A percentile compares a stretch with the other conserved stretches of the same genome.
phyloP scores from a whole-genome alignment of 129 eudicot species.

The Glebionis coronaria region DNA sequence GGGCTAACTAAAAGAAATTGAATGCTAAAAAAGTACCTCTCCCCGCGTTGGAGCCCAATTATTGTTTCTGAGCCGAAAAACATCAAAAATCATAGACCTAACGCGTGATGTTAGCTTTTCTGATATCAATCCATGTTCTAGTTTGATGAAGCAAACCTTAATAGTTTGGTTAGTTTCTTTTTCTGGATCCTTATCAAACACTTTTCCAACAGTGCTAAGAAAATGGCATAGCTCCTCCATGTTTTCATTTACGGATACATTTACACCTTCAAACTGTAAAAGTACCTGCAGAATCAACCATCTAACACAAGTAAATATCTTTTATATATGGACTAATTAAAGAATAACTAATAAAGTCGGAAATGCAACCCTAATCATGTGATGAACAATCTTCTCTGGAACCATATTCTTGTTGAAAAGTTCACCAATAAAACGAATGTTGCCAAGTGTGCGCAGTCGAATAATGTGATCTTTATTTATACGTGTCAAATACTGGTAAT shows the following conservation, averaged over 20 bases:
- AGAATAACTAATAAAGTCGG: not conserved
- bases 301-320: not conserved
- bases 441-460: conserved; percentile 89
- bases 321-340: no score
- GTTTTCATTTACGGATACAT: conserved; percentile 79
- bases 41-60: conserved; percentile 86
- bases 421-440: conserved; percentile 92
- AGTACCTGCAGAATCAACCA: conserved; percentile 55
- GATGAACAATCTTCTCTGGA: conserved; percentile 93
- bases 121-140: conserved; percentile 68
- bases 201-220: conserved; percentile 79
- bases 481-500: conserved; percentile 72
- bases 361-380: conserved; percentile 84
- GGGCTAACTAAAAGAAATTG: no score
- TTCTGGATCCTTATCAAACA: conserved; percentile 75
- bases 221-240: conserved; percentile 94
- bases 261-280: conserved; percentile 58
- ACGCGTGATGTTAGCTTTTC: conserved; percentile 64
- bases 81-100: conserved; percentile 82
- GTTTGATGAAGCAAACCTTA: conserved; percentile 60
- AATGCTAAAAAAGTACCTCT: no score
- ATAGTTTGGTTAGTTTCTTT: conserved; percentile 69
- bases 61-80: conserved; percentile 65
- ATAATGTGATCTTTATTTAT: conserved; percentile 81
- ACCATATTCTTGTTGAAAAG: conserved; percentile 98